phyloP scores from a whole-genome alignment of 2,329 filamentous ascomycete genomes.

The Falciphora oryzae region DNA sequence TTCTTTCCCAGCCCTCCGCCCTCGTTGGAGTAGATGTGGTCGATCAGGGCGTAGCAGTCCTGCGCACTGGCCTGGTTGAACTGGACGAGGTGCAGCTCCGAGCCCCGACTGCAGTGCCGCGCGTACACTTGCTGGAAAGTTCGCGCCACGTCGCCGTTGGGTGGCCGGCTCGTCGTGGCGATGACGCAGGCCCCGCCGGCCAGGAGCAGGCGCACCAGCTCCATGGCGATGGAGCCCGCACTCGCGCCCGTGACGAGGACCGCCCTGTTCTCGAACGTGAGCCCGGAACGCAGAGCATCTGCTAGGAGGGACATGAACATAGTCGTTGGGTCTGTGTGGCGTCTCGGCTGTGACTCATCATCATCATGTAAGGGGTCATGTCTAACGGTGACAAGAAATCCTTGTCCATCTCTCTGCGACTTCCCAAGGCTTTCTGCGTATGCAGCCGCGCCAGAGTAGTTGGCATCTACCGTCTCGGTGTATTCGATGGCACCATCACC shows the following conservation, averaged over 20 bases:
- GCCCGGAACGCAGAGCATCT: neutral
- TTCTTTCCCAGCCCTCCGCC: neutral
- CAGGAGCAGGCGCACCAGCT: conserved; percentile 5
- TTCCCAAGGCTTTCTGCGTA: too few relatives aligned
- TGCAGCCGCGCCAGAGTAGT: too few relatives aligned
- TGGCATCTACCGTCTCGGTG: too few relatives aligned
- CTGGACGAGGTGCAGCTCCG: neutral
- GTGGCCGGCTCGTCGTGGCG: conserved; percentile 8
- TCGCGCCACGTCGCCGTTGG: too few relatives aligned
- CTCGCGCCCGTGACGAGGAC: conserved; percentile 11
- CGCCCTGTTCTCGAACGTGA: conserved; percentile 4
- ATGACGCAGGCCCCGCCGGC: conserved; percentile 5
- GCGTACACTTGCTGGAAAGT: too few relatives aligned
- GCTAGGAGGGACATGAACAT: neutral
- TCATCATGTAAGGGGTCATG: too few relatives aligned
- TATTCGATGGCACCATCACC: too few relatives aligned
- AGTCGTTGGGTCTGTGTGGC: neutral
- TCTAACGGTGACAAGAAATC: too few relatives aligned
- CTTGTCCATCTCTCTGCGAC: too few relatives aligned
- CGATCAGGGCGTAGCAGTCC: neutral
- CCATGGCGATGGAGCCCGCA: conserved; percentile 5
- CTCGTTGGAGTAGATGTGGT: conserved; percentile 5
- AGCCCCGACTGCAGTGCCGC: conserved; percentile 1
- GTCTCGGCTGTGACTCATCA: too few relatives aligned
- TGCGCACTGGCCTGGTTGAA: conserved; percentile 2